These are phyloP conservation scores for Colletotrichum sp. DNA, from an alignment of 2,329 filamentous ascomycete genomes.

Conservation along the genomic window DNA sequence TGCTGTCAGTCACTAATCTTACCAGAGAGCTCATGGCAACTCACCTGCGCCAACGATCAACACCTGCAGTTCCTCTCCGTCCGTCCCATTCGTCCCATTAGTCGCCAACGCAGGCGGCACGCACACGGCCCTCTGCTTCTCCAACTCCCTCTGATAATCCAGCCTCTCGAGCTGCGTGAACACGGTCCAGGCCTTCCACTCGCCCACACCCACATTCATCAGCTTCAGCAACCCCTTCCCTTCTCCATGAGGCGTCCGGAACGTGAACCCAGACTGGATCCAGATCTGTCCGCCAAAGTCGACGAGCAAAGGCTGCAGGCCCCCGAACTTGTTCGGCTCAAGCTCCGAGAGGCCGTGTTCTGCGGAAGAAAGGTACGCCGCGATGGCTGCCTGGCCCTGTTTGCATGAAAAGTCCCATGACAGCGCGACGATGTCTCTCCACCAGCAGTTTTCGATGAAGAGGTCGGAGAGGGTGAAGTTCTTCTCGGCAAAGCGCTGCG, in stretches of 20 bases:
- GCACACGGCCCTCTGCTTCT: background rate
- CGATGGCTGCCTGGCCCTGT: slow-evolving; percentile 21
- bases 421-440: slow-evolving; percentile 30
- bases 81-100: slow-evolving; percentile 30
- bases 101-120: background rate
- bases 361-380: slow-evolving; percentile 10
- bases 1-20: background rate
- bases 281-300: slow-evolving; percentile 20
- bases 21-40: no score
- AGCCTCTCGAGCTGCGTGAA: slow-evolving; percentile 30
- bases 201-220: slow-evolving; percentile 5
- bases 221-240: slow-evolving; percentile 26
- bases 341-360: background rate
- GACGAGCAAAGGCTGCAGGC: slow-evolving; percentile 17
- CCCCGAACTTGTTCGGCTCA: slow-evolving; percentile 1
- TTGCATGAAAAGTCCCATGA: slow-evolving; percentile 33
- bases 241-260: slow-evolving; percentile 21
- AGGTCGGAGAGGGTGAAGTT: slow-evolving; percentile 17
- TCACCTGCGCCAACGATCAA: slow-evolving; percentile 45
- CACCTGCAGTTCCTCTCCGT: slow-evolving; percentile 29
- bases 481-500: background rate
- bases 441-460: slow-evolving; percentile 31
- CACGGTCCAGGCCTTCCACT: slow-evolving; percentile 29
- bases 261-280: slow-evolving; percentile 24
- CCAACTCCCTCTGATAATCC: slow-evolving; percentile 19